Evolutionary conservation across 768 basidiomycete species (phyloP), one percentile per base, ranked within the genome.

Genomic region (Lentinula boryana): DNA sequence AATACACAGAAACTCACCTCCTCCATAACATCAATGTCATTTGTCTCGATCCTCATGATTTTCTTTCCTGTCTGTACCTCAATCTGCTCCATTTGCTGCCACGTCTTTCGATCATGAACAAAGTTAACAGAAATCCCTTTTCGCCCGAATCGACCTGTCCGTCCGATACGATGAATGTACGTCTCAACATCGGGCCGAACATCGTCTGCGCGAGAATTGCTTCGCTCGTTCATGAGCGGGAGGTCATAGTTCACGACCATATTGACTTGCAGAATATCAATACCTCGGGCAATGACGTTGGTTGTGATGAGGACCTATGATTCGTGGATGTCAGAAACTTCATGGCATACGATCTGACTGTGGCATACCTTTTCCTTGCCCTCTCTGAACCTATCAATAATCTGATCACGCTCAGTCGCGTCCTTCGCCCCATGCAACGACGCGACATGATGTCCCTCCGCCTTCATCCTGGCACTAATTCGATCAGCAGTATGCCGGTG

Each of bases 231-330:
- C 83, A 91, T 85, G 50, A 94, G 76, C 0, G 95, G 95, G 31
- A 97, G 82, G 70, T 98, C 95, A 70, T 98, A 99, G 76, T 98
- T 98, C 73, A 99, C 94, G n/a, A 98, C 96, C 95, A 99, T 95
- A 80, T 98, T 99, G 67, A 99, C 97, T 77, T 98, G 96, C 59
- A 94, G 80, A 68, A 99, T 97, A 68, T 99, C 97, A 76, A 99
- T 98, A 46, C 97, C 97, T 16, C 97, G 87, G 1, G 97, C 95
- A 64, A 98, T 91, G 69, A 99, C 97, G 74, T 99, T 99, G 41
- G 97, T 99, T 56, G 97, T 98, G 71, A 99, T 99, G 65, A 99
- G 77, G 54, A 84, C 82, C 80, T 82, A 31, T 5, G 15, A 32
- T 12, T 23, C 23, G 21, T 13, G 43, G 43, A 16, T 32, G 10